Percentiles rank a stretch among this genome's conserved stretches.
These are phyloP conservation scores for Metarhizium anisopliae DNA, from an alignment of 2,329 filamentous ascomycete species.

Conservation along the genomic window DNA sequence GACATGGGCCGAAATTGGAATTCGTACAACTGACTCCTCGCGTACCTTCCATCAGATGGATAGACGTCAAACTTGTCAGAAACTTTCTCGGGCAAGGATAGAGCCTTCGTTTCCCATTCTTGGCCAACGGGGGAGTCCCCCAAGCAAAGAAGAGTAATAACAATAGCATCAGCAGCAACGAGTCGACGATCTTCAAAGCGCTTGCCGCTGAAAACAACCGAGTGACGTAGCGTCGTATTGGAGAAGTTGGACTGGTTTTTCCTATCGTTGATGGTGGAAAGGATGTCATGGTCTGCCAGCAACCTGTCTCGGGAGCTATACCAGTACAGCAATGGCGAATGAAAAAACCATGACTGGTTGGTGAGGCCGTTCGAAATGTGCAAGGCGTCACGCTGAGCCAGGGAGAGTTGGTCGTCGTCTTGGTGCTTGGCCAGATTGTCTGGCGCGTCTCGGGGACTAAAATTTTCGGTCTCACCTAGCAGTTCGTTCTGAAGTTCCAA, in stretches of 20 bases:
- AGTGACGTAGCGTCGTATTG: slow-evolving; percentile 67
- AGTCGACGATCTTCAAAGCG: slow-evolving; percentile 59
- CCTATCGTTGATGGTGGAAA: slow-evolving; percentile 59
- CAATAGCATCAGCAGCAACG: slow-evolving; percentile 65
- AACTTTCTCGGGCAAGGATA: slow-evolving; percentile 39
- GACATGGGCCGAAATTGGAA: slow-evolving; percentile 73
- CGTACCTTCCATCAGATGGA: slow-evolving; percentile 45
- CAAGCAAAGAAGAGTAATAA: slow-evolving; percentile 66
- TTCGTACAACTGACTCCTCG: slow-evolving; percentile 58
- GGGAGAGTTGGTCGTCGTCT: slow-evolving; percentile 28
- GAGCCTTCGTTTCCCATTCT: slow-evolving; percentile 55
- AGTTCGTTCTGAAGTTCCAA: slow-evolving; percentile 62
- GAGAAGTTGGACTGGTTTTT: slow-evolving; percentile 55
- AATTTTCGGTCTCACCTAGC: slow-evolving; percentile 50
- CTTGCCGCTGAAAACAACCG: slow-evolving; percentile 77
- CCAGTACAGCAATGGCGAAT: slow-evolving; percentile 80
- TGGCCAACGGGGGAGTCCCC: slow-evolving; percentile 54
- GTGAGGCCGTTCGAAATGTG: slow-evolving; percentile 52
- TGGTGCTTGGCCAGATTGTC: slow-evolving; percentile 18
- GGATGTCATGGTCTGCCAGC: slow-evolving; percentile 50
- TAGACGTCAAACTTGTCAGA: slow-evolving; percentile 56
- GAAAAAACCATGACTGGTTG: slow-evolving; percentile 64
- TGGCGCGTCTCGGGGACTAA: slow-evolving; percentile 35
- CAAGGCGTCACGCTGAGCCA: slow-evolving; percentile 41
- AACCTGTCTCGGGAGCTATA: slow-evolving; percentile 54